phyloP scores from a whole-genome alignment of 768 basidiomycete species.

The Hygrocybe coccinea region DNA sequence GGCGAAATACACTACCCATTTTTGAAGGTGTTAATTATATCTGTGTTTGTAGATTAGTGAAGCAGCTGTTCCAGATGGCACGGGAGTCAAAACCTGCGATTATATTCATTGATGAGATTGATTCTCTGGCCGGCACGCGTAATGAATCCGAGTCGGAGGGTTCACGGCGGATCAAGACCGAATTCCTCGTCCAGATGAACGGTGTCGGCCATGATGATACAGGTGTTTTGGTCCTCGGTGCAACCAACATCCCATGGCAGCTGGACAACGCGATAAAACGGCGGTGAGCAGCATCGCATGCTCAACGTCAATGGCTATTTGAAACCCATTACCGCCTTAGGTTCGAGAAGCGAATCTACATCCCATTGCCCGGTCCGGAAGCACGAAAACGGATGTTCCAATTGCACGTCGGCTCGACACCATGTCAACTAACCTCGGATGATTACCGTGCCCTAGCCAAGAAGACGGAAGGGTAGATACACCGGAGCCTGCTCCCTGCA shows the following conservation, averaged over 20 bases:
- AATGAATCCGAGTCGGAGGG: slow-evolving; percentile 98
- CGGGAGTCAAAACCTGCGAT: slow-evolving; percentile 95
- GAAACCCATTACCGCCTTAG: slow-evolving; percentile 32
- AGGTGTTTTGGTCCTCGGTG: slow-evolving; percentile 92
- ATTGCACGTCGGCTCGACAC: slow-evolving; percentile 90
- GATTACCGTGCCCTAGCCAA: slow-evolving; percentile 82
- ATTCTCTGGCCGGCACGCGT: slow-evolving; percentile 90
- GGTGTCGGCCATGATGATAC: slow-evolving; percentile 98
- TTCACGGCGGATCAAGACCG: slow-evolving; percentile 94
- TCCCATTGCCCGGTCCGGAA: slow-evolving; percentile 90
- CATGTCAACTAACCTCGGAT: slow-evolving; percentile 70
- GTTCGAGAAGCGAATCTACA: slow-evolving; percentile 98
- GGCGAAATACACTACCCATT: not conserved
- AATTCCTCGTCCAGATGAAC: slow-evolving; percentile 97
- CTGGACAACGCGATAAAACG: slow-evolving; percentile 97
- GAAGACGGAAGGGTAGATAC: slow-evolving; percentile 64
- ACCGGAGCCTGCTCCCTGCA: not conserved
- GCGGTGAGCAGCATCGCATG: slow-evolving; percentile 44
- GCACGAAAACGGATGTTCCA: slow-evolving; percentile 95
- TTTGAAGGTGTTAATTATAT: slow-evolving; percentile 1
- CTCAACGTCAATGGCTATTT: not conserved
- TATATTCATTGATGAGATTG: slow-evolving; percentile 98
- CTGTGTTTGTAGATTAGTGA: slow-evolving; percentile 65
- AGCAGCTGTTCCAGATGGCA: slow-evolving; percentile 94
- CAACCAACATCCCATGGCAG: slow-evolving; percentile 99